These are phyloP conservation scores for Cajanus cajan DNA, from an alignment of 306 rosid genomes.

Conservation along the genomic window DNA sequence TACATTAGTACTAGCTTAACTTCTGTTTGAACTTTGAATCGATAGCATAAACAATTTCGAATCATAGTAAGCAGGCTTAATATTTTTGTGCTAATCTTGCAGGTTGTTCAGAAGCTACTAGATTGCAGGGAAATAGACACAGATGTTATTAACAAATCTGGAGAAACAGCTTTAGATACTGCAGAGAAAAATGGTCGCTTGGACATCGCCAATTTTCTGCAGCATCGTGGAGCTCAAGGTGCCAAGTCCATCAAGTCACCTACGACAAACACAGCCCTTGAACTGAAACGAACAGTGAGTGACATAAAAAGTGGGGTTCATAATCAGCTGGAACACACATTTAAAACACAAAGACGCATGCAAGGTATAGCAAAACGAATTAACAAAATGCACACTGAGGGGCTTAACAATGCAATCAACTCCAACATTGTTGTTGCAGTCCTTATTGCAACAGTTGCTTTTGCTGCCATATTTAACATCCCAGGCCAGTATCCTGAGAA, in stretches of 20 bases:
- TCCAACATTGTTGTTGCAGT: slow-evolving; percentile 79
- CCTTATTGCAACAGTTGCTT: slow-evolving; percentile 80
- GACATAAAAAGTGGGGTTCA: slow-evolving; percentile 77
- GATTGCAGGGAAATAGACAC: slow-evolving; percentile 44
- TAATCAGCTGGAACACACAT: slow-evolving; percentile 77
- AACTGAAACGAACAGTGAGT: slow-evolving; percentile 71
- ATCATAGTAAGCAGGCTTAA: slow-evolving; percentile 13
- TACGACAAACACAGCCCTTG: slow-evolving; percentile 44
- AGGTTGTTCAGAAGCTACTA: slow-evolving; percentile 64
- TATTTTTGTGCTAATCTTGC: slow-evolving; percentile 20
- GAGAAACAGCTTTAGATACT: slow-evolving; percentile 70
- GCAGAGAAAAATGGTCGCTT: slow-evolving; percentile 54
- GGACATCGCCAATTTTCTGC: slow-evolving; percentile 45
- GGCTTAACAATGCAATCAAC: slow-evolving; percentile 81
- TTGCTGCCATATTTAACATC: slow-evolving; percentile 71
- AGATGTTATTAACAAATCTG: slow-evolving; percentile 50
- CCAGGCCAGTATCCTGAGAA: slow-evolving; percentile 63
- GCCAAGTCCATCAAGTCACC: slow-evolving; percentile 59
- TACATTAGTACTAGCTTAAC: neutral
- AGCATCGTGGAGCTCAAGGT: slow-evolving; percentile 51
- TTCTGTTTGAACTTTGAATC: neutral
- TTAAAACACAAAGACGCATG: slow-evolving; percentile 60
- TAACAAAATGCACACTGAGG: slow-evolving; percentile 73
- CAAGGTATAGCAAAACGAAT: slow-evolving; percentile 65
- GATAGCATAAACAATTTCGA: slow-evolving; percentile 7